phyloP scores from a whole-genome alignment of 2,329 filamentous ascomycete species.

The Mycosphaerella sp. region DNA sequence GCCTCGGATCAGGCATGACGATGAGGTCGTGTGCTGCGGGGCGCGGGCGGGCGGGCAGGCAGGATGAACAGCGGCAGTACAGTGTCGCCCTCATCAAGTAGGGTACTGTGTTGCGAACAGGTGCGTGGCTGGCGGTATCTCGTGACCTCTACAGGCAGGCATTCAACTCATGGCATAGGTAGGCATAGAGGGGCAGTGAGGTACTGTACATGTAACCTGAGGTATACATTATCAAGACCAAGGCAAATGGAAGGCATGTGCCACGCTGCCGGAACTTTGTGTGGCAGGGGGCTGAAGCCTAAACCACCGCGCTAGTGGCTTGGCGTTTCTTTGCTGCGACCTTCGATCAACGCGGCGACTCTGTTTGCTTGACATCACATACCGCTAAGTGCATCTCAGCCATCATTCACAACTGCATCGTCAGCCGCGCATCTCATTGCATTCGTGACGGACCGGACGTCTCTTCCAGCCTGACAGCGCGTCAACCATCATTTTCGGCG shows the following conservation, averaged over 20 bases:
- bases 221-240: too few species aligned
- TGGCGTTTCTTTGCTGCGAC: too few species aligned
- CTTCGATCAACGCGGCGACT: too few species aligned
- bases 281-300: too few species aligned
- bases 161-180: not conserved
- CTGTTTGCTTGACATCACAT: not conserved
- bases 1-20: conserved; percentile 23
- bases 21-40: not conserved
- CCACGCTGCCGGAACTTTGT: too few species aligned
- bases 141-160: not conserved
- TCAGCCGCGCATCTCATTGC: not conserved
- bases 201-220: too few species aligned
- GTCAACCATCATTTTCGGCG: not conserved
- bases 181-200: not conserved
- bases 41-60: not conserved
- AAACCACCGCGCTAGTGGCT: too few species aligned
- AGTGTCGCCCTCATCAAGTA: not conserved
- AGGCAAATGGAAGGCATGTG: too few species aligned
- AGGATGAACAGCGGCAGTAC: not conserved
- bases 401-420: not conserved
- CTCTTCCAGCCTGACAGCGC: not conserved
- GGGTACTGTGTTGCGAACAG: not conserved
- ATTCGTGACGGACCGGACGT: not conserved
- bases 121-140: not conserved
- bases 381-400: not conserved